Evolutionary conservation across 2,329 filamentous ascomycete species (phyloP).

Genomic region (Emericellopsis cladophorae): DNA sequence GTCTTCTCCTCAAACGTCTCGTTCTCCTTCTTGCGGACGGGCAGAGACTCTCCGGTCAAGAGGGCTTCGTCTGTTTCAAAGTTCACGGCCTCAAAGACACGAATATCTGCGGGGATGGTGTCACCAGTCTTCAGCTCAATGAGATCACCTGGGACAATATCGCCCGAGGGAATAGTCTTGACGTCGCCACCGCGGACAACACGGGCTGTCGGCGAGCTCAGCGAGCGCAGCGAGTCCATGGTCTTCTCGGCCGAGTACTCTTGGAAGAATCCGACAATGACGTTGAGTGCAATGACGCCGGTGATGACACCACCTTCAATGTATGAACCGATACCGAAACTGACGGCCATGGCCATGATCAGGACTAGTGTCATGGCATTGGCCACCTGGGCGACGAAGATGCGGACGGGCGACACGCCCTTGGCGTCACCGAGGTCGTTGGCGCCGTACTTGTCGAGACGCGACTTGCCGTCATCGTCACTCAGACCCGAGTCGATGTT

Average conservation of each 20-base stretch:
- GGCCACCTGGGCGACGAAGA: conserved; percentile 42
- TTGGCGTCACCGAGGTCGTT: conserved; percentile 37
- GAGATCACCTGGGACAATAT: conserved; percentile 44
- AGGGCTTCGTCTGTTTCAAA: conserved; percentile 50
- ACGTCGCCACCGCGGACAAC: conserved; percentile 23
- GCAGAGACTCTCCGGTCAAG: conserved; percentile 47
- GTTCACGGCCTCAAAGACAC: conserved; percentile 43
- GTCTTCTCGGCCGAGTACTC: conserved; percentile 27
- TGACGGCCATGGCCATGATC: conserved; percentile 45
- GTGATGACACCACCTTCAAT: conserved; percentile 40
- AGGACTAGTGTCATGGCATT: conserved; percentile 50
- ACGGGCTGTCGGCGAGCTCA: conserved; percentile 21
- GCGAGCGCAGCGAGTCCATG: conserved; percentile 23
- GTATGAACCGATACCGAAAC: conserved; percentile 36
- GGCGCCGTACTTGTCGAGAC: conserved; percentile 37
- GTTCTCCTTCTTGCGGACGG: conserved; percentile 34
- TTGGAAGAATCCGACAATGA: conserved; percentile 32
- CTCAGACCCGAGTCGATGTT: conserved; percentile 40
- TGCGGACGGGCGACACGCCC: conserved; percentile 40
- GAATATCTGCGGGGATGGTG: conserved; percentile 41
- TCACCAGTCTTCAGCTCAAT: conserved; percentile 36
- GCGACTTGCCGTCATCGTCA: conserved; percentile 30
- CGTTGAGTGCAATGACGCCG: conserved; percentile 38
- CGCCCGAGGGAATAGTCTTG: conserved; percentile 16
- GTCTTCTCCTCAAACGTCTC: conserved; percentile 22